Conservation (phyloP, 768 basidiomycete genomes). For the Mycena pura region DNA sequence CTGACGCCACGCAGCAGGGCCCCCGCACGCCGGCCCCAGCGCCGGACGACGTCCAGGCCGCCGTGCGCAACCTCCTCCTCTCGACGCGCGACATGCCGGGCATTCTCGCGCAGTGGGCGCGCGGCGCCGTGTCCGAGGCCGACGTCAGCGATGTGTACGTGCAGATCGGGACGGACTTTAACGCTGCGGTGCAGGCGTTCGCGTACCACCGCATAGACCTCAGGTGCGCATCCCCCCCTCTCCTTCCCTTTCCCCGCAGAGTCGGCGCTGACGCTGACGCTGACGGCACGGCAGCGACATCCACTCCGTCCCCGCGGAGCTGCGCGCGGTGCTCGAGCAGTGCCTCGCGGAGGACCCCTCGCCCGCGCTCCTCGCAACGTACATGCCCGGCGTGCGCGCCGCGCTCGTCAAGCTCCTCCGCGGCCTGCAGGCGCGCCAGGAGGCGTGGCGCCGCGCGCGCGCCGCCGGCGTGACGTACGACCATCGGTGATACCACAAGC, state of each 20-base stretch:
- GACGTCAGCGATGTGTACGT: conserved; percentile 93
- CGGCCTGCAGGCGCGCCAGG: conserved; percentile 83
- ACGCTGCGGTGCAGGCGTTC: conserved; percentile 79
- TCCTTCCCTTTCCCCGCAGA: neutral
- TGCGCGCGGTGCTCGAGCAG: conserved; percentile 69
- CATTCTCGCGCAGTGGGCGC: conserved; percentile 72
- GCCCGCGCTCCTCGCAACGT: conserved; percentile 71
- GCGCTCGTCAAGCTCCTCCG: conserved; percentile 85
- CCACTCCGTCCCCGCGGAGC: conserved; percentile 63
- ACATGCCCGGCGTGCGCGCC: conserved; percentile 80
- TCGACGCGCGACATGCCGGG: conserved; percentile 87
- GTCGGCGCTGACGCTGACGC: neutral
- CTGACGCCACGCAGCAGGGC: conserved; percentile 32
- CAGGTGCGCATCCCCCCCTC: conserved; percentile 62
- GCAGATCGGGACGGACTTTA: conserved; percentile 88
- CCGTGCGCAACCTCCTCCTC: conserved; percentile 73
- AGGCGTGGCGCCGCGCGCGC: conserved; percentile 48
- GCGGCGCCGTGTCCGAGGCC: conserved; percentile 60
- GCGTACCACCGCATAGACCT: conserved; percentile 75
- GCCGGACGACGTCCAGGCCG: conserved; percentile 59
- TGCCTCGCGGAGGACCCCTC: conserved; percentile 81
- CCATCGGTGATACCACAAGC: conserved; percentile 17
- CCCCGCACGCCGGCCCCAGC: too few relatives aligned
- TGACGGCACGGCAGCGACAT: conserved; percentile 57
- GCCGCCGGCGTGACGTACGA: neutral